phyloP scores from a whole-genome alignment of 2,329 filamentous ascomycete genomes.

The Monilinia polystroma region DNA sequence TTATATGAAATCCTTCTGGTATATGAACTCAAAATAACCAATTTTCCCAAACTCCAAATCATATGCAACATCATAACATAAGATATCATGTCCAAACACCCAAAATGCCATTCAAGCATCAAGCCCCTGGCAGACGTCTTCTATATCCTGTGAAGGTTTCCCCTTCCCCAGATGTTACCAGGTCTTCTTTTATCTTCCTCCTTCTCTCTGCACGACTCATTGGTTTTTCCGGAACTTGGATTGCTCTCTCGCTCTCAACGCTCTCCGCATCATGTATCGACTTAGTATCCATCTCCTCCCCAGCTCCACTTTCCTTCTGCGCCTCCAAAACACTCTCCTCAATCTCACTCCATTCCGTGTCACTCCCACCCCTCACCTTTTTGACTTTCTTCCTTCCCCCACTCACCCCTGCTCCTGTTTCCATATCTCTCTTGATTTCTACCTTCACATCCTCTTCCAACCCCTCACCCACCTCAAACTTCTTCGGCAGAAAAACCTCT shows the following conservation, averaged over 20 bases:
- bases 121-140: conserved; percentile 44
- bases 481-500: conserved; percentile 29
- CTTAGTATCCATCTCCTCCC: conserved; percentile 40
- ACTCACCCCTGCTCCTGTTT: background rate
- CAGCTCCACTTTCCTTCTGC: background rate
- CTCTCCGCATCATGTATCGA: conserved; percentile 51
- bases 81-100: background rate
- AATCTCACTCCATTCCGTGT: background rate
- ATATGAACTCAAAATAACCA: background rate
- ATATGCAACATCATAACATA: background rate
- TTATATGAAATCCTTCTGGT: background rate
- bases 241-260: conserved; percentile 40
- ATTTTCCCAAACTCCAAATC: background rate
- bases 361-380: background rate
- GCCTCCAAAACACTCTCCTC: background rate
- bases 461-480: conserved; percentile 15
- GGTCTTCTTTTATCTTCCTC: conserved; percentile 58
- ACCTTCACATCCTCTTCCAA: background rate
- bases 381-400: background rate
- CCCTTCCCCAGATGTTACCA: conserved; percentile 45
- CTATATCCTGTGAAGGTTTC: conserved; percentile 50
- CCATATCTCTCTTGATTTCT: conserved; percentile 5
- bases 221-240: conserved; percentile 26
- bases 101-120: background rate
- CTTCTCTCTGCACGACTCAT: conserved; percentile 45